These are phyloP conservation scores for Pulveroboletus sp. DNA, from an alignment of 768 basidiomycete species.

Conservation along the genomic window DNA sequence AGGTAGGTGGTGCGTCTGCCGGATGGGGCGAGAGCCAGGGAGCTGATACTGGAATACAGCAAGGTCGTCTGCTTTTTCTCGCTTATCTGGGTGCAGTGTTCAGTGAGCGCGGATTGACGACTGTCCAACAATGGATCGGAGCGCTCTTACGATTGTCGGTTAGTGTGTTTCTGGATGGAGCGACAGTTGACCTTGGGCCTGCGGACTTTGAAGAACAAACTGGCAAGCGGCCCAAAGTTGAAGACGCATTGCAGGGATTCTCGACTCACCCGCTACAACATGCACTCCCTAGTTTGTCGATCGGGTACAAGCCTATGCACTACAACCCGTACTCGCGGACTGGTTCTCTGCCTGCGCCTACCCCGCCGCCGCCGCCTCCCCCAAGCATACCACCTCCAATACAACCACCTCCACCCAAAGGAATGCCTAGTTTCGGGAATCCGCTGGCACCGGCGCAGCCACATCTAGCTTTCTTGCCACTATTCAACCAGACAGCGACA, in stretches of 20 bases:
- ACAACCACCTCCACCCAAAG: slow-evolving; percentile 36
- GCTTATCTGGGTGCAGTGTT: slow-evolving; percentile 70
- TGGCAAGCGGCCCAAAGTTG: slow-evolving; percentile 30
- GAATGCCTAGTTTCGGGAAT: slow-evolving; percentile 40
- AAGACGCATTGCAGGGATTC: slow-evolving; percentile 32
- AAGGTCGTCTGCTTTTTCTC: slow-evolving; percentile 55
- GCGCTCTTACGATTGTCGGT: slow-evolving; percentile 32
- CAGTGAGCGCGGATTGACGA: slow-evolving; percentile 48
- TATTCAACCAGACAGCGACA: slow-evolving; percentile 72
- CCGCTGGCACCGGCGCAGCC: slow-evolving; percentile 66
- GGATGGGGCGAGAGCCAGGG: slow-evolving; percentile 8
- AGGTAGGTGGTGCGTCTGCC: slow-evolving; percentile 35
- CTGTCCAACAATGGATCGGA: slow-evolving; percentile 58
- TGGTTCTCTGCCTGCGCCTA: slow-evolving; percentile 10
- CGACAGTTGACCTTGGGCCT: slow-evolving; percentile 17
- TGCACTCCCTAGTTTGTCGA: slow-evolving; percentile 12
- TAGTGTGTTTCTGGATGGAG: slow-evolving; percentile 15
- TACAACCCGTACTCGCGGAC: slow-evolving; percentile 30
- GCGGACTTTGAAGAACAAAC: slow-evolving; percentile 26
- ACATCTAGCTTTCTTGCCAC: slow-evolving; percentile 59
- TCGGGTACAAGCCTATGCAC: slow-evolving; percentile 22
- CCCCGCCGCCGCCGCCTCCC: slow-evolving; percentile 24
- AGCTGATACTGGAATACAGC: slow-evolving; percentile 37
- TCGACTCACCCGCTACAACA: slow-evolving; percentile 25
- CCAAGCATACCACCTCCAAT: slow-evolving; percentile 30